Conservation (phyloP, 1,284 basidiomycete genomes). For the Tetrapyrgos nigripes region DNA sequence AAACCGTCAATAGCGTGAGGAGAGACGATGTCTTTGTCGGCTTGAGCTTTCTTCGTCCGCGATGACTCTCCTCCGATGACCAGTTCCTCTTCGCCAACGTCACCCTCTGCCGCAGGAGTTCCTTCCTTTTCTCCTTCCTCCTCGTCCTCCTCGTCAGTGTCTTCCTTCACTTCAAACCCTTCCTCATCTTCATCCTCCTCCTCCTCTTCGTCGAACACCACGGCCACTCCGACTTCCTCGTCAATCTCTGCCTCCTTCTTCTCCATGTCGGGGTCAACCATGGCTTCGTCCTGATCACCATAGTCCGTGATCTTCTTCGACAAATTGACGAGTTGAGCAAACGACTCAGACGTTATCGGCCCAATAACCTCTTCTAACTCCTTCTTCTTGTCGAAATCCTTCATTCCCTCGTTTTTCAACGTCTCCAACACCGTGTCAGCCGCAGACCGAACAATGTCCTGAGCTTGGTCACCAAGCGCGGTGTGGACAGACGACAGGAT, state of each 20-base stretch:
- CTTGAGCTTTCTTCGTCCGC: constrained; percentile 45
- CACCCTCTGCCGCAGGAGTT: constrained; percentile 47
- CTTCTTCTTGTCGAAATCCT: constrained; percentile 98
- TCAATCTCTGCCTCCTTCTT: constrained; percentile 85
- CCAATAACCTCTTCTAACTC: constrained; percentile 87
- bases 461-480: constrained; percentile 92
- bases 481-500: constrained; percentile 87
- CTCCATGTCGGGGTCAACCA: constrained; percentile 78
- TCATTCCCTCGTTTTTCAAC: constrained; percentile 89
- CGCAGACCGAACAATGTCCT: constrained; percentile 94
- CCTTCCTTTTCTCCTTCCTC: constrained; percentile 63
- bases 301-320: constrained; percentile 98
- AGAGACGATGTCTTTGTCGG: constrained; percentile 82
- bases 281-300: constrained; percentile 83
- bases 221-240: constrained; percentile 93
- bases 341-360: constrained; percentile 74
- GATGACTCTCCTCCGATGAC: constrained; percentile 73
- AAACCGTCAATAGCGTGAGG: constrained; percentile 96
- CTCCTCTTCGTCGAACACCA: constrained; percentile 96
- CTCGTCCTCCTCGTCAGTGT: constrained; percentile 81
- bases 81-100: constrained; percentile 66
- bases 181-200: constrained; percentile 91
- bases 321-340: constrained; percentile 87
- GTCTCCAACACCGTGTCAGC: constrained; percentile 91
- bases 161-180: constrained; percentile 74